A percentile compares a stretch with the other conserved stretches of the same genome.
Conservation (phyloP, 73 alveolate species). For the Chromera velia region DNA sequence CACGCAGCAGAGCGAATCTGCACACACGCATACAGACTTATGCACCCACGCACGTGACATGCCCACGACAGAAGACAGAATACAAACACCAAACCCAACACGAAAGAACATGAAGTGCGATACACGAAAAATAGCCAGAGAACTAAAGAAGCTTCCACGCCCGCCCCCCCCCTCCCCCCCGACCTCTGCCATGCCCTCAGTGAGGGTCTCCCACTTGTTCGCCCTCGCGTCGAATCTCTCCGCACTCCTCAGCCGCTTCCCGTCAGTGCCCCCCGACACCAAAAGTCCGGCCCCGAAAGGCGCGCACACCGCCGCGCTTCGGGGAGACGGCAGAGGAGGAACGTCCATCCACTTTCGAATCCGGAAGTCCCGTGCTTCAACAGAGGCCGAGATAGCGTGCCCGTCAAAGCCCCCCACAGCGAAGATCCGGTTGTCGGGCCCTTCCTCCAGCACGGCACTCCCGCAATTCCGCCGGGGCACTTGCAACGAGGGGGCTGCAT, state of each 20-base stretch:
- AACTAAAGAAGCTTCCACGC: too few species aligned
- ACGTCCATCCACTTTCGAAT: neutral
- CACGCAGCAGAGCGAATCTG: neutral
- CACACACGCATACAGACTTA: too few species aligned
- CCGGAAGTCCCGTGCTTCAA: conserved; percentile 1
- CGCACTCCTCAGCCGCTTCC: conserved; percentile 29
- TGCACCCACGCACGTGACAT: too few species aligned
- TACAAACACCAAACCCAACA: too few species aligned
- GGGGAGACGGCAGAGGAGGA: conserved; percentile 27
- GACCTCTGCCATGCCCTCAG: too few species aligned
- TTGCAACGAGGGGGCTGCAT: neutral
- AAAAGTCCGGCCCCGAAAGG: neutral
- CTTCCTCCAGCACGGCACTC: too few species aligned
- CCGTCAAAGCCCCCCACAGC: conserved; percentile 50
- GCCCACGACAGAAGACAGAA: too few species aligned
- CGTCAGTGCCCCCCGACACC: conserved; percentile 42
- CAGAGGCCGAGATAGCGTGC: conserved; percentile 21
- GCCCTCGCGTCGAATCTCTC: conserved; percentile 37
- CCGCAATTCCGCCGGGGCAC: neutral
- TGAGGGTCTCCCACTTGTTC: too few species aligned
- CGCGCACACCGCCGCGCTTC: conserved; percentile 27
- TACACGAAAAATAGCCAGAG: too few species aligned
- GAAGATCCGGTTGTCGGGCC: conserved; percentile 22
- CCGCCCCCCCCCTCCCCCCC: too few species aligned
- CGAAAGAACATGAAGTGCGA: too few species aligned